A percentile compares a stretch with the other conserved stretches of the same genome.
Conservation (phyloP, 805 yeast genomes). For the Candida insectalens region DNA sequence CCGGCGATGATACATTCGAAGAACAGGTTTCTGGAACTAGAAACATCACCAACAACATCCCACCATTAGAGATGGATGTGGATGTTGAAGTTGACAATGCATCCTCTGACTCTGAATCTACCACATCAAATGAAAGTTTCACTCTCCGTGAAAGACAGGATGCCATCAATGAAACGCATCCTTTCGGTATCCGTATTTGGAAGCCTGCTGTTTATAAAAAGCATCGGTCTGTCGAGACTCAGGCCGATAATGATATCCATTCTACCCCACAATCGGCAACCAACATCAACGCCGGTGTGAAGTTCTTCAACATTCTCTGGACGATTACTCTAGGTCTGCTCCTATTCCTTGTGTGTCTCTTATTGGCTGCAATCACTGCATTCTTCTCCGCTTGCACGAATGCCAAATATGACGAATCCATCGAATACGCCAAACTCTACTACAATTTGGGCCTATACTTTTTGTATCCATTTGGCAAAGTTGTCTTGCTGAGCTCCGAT, state of each 20-base stretch:
- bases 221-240: constrained; percentile 78
- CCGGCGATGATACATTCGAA: neutral
- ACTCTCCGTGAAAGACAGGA: constrained; percentile 89
- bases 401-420: constrained; percentile 35
- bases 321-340: constrained; percentile 59
- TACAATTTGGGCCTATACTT: constrained; percentile 61
- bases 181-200: constrained; percentile 98
- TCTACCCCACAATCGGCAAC: constrained; percentile 45
- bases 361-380: constrained; percentile 39
- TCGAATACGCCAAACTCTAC: constrained; percentile 53
- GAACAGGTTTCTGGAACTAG: neutral
- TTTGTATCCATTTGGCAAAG: constrained; percentile 82
- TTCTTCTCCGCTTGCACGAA: constrained; percentile 32
- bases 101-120: constrained; percentile 26
- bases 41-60: neutral
- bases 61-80: neutral
- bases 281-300: constrained; percentile 51
- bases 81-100: constrained; percentile 17
- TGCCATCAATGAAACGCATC: constrained; percentile 94
- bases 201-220: constrained; percentile 95
- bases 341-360: constrained; percentile 41
- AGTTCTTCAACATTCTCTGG: constrained; percentile 67
- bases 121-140: constrained; percentile 63
- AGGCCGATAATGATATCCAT: constrained; percentile 91
- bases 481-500: constrained; percentile 69